phyloP scores from a whole-genome alignment of 139 green algal species.

The Medakamo hakoo region DNA sequence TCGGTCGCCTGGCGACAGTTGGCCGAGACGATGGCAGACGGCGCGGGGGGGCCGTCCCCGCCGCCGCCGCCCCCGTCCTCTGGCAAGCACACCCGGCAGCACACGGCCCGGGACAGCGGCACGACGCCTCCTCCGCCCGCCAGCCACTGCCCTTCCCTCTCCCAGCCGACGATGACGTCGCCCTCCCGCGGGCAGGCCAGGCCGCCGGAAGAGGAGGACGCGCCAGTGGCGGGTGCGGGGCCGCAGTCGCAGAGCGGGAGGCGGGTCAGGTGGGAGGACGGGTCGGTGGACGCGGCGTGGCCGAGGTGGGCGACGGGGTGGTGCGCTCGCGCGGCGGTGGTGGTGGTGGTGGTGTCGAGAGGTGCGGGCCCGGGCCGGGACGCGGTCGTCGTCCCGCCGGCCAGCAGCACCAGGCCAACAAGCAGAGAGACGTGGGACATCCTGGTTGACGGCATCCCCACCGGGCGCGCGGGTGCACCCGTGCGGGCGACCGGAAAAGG shows the following conservation, averaged over 20 bases:
- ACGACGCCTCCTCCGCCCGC: constrained; percentile 41
- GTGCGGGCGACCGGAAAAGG: too few relatives aligned
- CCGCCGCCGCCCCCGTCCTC: not conserved
- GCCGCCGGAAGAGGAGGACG: constrained; percentile 19
- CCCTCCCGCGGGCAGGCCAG: constrained; percentile 40
- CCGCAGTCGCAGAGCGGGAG: constrained; percentile 35
- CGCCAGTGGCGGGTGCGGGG: too few relatives aligned
- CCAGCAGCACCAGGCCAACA: too few relatives aligned
- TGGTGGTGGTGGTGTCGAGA: too few relatives aligned
- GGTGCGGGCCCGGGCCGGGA: too few relatives aligned
- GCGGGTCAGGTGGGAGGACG: too few relatives aligned
- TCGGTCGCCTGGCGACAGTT: constrained; percentile 41
- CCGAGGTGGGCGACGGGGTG: not conserved
- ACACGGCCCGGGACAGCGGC: constrained; percentile 50
- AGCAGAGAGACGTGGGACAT: too few relatives aligned
- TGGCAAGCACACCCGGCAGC: constrained; percentile 55
- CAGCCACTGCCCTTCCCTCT: constrained; percentile 35
- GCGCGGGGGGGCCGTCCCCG: not conserved
- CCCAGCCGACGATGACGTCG: constrained; percentile 33
- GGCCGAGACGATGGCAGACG: constrained; percentile 34
- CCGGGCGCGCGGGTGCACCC: too few relatives aligned
- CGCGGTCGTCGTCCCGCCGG: too few relatives aligned
- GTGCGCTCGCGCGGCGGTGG: too few relatives aligned
- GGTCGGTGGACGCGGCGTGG: too few relatives aligned
- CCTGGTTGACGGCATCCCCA: too few relatives aligned